Evolutionary conservation across 306 rosid genomes (phyloP).

Genomic region (Cicer judaicum): DNA sequence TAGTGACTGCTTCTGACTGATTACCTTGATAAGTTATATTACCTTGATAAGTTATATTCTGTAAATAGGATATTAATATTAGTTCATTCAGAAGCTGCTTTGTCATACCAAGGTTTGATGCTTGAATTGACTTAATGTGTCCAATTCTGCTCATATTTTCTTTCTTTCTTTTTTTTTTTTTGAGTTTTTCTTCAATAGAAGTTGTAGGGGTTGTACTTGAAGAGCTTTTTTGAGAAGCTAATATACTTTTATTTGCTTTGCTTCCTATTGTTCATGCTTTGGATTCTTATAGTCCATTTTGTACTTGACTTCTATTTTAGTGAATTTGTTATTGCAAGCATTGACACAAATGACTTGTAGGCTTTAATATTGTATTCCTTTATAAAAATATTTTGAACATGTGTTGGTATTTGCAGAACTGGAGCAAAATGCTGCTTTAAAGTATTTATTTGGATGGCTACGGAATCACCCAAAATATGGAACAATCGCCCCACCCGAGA

Average conservation of each 20-base stretch:
- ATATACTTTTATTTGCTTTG: constrained; percentile 34
- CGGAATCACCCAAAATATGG: constrained; percentile 87
- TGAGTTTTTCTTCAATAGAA: constrained; percentile 20
- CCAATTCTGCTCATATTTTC: background rate
- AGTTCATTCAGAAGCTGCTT: constrained; percentile 29
- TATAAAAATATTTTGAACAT: constrained; percentile 19
- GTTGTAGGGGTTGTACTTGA: constrained; percentile 16
- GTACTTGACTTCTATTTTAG: constrained; percentile 21
- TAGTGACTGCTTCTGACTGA: constrained; percentile 47
- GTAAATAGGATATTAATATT: constrained; percentile 15
- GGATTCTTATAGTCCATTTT: constrained; percentile 37
- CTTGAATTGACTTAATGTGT: constrained; percentile 10
- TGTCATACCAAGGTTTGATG: constrained; percentile 28
- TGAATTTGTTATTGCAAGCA: constrained; percentile 39
- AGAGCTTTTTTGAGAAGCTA: constrained; percentile 22
- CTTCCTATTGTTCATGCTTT: background rate
- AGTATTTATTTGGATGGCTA: constrained; percentile 88
- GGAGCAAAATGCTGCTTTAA: constrained; percentile 89
- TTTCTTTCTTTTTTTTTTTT: background rate
- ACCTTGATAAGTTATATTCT: constrained; percentile 25
- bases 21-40: constrained; percentile 18
- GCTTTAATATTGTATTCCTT: constrained; percentile 29
- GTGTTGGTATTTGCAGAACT: constrained; percentile 67
- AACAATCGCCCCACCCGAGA: constrained; percentile 73
- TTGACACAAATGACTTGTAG: constrained; percentile 32